A percentile compares a stretch with the other conserved stretches of the same genome.
Evolutionary conservation across 805 yeast genomes (phyloP).

Genomic region (Sugiyamaella smithiae): DNA sequence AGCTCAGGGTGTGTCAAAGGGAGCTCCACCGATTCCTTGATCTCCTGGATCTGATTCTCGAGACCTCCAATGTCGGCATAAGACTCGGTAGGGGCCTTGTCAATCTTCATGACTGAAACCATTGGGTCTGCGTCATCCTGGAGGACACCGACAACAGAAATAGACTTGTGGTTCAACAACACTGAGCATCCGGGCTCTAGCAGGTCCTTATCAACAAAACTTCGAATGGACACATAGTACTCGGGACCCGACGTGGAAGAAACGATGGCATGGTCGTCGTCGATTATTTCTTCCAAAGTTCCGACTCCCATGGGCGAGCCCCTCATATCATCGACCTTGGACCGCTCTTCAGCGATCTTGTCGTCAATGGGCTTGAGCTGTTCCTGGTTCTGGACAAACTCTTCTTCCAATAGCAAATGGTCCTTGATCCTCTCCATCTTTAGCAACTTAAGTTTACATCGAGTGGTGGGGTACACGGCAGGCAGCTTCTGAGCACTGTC

Average conservation of each 20-base stretch:
- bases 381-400: slow-evolving; percentile 92
- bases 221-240: slow-evolving; percentile 90
- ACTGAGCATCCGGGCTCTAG: slow-evolving; percentile 98
- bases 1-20: slow-evolving; percentile 96
- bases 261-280: slow-evolving; percentile 98
- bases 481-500: slow-evolving; percentile 89
- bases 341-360: slow-evolving; percentile 93
- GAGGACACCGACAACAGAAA: slow-evolving; percentile 94
- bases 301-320: slow-evolving; percentile 97
- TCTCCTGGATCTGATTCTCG: slow-evolving; percentile 94
- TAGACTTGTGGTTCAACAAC: slow-evolving; percentile 90
- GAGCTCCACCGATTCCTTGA: slow-evolving; percentile 93
- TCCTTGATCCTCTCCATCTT: slow-evolving; percentile 96
- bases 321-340: slow-evolving; percentile 90
- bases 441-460: slow-evolving; percentile 86
- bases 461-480: slow-evolving; percentile 81
- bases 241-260: slow-evolving; percentile 96
- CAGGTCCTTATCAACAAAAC: slow-evolving; percentile 94
- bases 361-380: slow-evolving; percentile 94
- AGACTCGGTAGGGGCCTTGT: slow-evolving; percentile 94
- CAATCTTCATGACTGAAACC: slow-evolving; percentile 96
- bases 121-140: slow-evolving; percentile 98
- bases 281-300: slow-evolving; percentile 93
- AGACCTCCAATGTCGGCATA: slow-evolving; percentile 97
- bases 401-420: slow-evolving; percentile 91